Evolutionary conservation across 1,139 yeast species (phyloP).

Genomic region (Sugiyamaella novakii): DNA sequence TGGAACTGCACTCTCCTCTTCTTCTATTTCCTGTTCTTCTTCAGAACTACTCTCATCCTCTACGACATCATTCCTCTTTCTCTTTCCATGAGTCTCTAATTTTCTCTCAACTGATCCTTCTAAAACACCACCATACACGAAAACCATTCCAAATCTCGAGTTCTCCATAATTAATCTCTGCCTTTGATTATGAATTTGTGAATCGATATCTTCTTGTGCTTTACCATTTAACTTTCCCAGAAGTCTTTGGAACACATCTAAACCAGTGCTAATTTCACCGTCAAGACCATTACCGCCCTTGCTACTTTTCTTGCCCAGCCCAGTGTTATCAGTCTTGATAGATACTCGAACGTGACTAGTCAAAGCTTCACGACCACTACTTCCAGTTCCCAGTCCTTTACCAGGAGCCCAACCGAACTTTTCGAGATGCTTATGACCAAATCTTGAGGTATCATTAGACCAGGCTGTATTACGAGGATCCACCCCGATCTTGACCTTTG

Average conservation of each 20-base stretch:
- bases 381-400: constrained; percentile 73
- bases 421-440: constrained; percentile 84
- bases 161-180: constrained; percentile 59
- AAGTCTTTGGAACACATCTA: constrained; percentile 89
- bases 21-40: constrained; percentile 33
- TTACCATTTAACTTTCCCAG: constrained; percentile 71
- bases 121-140: constrained; percentile 81
- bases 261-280: constrained; percentile 83
- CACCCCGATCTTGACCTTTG: constrained; percentile 80
- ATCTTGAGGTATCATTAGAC: constrained; percentile 82
- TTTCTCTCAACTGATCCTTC: constrained; percentile 79
- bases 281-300: constrained; percentile 62
- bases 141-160: constrained; percentile 80
- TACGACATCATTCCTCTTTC: constrained; percentile 39
- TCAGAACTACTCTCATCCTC: constrained; percentile 36
- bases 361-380: constrained; percentile 50
- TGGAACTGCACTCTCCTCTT: constrained; percentile 35
- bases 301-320: constrained; percentile 79
- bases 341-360: constrained; percentile 82
- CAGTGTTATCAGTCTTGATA: constrained; percentile 78
- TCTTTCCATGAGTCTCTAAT: constrained; percentile 36
- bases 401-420: constrained; percentile 94
- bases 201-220: constrained; percentile 35
- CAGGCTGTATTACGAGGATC: constrained; percentile 95
- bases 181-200: constrained; percentile 34